These are phyloP conservation scores for Erodium maritimum DNA, from an alignment of 345 rosid species.

Conservation along the genomic window DNA sequence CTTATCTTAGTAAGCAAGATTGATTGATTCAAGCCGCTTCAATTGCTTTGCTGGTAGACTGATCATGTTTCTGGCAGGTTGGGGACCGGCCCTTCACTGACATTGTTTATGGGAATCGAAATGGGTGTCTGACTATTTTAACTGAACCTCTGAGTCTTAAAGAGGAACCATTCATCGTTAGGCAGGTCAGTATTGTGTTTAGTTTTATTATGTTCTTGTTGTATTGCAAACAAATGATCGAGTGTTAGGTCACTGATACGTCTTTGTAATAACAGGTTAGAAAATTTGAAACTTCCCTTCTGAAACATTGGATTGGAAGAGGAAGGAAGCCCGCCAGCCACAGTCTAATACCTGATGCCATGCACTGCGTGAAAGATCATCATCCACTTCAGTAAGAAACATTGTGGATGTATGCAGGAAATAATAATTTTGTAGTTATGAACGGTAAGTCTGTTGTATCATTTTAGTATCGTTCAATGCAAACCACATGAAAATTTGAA, in stretches of 20 bases:
- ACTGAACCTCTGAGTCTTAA: slow-evolving; percentile 67
- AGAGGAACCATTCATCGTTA: slow-evolving; percentile 86
- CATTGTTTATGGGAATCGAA: slow-evolving; percentile 73
- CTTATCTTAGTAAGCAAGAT: slow-evolving; percentile 57
- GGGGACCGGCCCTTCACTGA: slow-evolving; percentile 97
- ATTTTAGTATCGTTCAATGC: neutral
- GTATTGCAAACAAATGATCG: no score
- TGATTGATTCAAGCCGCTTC: slow-evolving; percentile 7
- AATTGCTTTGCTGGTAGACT: neutral
- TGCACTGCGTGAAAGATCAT: slow-evolving; percentile 50
- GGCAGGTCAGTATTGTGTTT: slow-evolving; percentile 54
- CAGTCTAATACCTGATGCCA: slow-evolving; percentile 44
- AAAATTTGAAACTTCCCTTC: slow-evolving; percentile 52
- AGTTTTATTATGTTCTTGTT: no score
- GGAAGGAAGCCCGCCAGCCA: slow-evolving; percentile 60
- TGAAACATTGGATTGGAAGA: slow-evolving; percentile 49
- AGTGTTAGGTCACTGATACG: neutral
- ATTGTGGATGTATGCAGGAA: slow-evolving; percentile 2
- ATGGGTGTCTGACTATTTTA: slow-evolving; percentile 68
- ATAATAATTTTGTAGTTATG: neutral
- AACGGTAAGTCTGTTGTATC: neutral
- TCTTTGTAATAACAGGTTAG: slow-evolving; percentile 52
- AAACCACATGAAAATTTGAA: no score
- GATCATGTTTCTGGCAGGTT: slow-evolving; percentile 40
- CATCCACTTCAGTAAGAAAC: slow-evolving; percentile 26